Conservation (phyloP, 2,329 filamentous ascomycete species). For the Zasmidium angulare region DNA sequence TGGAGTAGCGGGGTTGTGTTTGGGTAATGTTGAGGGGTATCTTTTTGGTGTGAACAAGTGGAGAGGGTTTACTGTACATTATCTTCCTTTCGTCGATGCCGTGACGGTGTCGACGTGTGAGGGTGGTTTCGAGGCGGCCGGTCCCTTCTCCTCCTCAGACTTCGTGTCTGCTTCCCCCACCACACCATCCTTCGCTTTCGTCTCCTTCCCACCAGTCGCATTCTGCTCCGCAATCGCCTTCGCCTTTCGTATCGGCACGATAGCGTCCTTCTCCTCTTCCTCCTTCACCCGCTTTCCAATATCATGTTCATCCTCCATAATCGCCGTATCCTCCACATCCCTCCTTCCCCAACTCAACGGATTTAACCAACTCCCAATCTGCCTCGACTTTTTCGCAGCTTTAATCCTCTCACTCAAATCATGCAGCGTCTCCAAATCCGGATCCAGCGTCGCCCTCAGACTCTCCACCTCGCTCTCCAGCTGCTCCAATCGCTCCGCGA, state of each 20-base stretch:
- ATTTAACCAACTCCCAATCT: slow-evolving; percentile 31
- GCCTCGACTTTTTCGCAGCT: slow-evolving; percentile 26
- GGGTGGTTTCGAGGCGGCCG: slow-evolving; percentile 11
- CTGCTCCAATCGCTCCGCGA: slow-evolving; percentile 59
- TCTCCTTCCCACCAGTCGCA: slow-evolving; percentile 11
- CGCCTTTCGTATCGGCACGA: slow-evolving; percentile 3
- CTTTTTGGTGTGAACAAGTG: slow-evolving; percentile 14
- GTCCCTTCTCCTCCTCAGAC: slow-evolving; percentile 4
- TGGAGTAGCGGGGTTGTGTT: background rate
- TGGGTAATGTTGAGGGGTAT: slow-evolving; percentile 19
- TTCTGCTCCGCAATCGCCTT: slow-evolving; percentile 7
- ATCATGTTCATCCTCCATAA: slow-evolving; percentile 15
- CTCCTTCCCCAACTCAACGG: slow-evolving; percentile 27
- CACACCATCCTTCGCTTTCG: slow-evolving; percentile 2
- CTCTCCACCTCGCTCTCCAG: slow-evolving; percentile 52
- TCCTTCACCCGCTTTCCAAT: slow-evolving; percentile 10
- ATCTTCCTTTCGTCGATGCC: slow-evolving; percentile 25
- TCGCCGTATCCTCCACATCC: slow-evolving; percentile 16
- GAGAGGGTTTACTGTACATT: slow-evolving; percentile 17
- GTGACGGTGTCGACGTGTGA: slow-evolving; percentile 22
- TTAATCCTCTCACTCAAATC: slow-evolving; percentile 38
- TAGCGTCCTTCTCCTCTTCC: slow-evolving; percentile 15
- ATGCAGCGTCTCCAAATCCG: slow-evolving; percentile 35
- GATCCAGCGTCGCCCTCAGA: slow-evolving; percentile 33
- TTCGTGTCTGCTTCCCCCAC: background rate